phyloP scores from a whole-genome alignment of 345 rosid species.

The Gynandropsis gynandra region DNA sequence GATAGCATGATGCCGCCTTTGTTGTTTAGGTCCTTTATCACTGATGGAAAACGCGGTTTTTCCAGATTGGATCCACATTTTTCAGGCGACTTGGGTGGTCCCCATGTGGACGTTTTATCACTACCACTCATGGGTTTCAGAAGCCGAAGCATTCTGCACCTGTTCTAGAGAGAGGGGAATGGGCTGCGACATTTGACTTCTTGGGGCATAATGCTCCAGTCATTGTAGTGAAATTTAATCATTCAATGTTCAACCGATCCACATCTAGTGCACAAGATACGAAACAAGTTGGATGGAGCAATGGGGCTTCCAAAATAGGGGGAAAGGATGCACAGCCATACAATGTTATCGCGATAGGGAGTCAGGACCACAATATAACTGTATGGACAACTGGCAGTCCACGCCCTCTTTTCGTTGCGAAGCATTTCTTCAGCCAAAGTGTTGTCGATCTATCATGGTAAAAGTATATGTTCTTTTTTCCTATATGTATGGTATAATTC shows the following conservation, averaged over 20 bases:
- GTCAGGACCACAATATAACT: constrained; percentile 98
- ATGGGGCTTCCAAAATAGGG: constrained; percentile 71
- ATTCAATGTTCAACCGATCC: constrained; percentile 81
- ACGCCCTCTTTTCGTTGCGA: constrained; percentile 96
- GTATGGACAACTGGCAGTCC: constrained; percentile 99
- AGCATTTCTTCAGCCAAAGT: constrained; percentile 96
- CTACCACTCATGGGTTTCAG: constrained; percentile 98
- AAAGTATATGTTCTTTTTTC: constrained; percentile 11
- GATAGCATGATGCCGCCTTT: constrained; percentile 5
- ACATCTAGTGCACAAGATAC: constrained; percentile 43
- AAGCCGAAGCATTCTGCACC: constrained; percentile 99
- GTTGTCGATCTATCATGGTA: constrained; percentile 99
- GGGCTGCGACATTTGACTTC: constrained; percentile 97
- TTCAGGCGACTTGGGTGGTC: constrained; percentile 99
- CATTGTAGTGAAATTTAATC: constrained; percentile 91
- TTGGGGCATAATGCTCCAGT: constrained; percentile 97
- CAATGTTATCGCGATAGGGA: constrained; percentile 95
- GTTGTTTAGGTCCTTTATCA: not conserved
- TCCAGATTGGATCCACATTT: constrained; percentile 95
- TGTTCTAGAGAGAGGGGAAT: constrained; percentile 95
- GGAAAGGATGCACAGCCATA: constrained; percentile 83
- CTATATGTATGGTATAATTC: not conserved
- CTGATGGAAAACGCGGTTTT: constrained; percentile 23
- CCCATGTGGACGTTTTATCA: constrained; percentile 96
- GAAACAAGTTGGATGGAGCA: constrained; percentile 68